Conservation (phyloP, 345 rosid species). For the Eucalyptus virginea region DNA sequence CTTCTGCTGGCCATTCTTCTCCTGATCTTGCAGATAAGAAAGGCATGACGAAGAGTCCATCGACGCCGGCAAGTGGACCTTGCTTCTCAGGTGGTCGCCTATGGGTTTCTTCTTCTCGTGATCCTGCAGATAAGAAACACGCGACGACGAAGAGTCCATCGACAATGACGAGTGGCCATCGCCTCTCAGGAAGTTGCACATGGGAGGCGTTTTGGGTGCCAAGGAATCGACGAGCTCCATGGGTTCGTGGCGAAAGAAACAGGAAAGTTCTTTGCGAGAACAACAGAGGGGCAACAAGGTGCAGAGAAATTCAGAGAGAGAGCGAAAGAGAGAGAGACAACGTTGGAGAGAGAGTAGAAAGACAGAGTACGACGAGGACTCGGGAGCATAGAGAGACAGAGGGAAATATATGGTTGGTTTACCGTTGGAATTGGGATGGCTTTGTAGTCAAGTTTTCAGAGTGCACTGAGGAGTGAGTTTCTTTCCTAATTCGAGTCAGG, state of each 20-base stretch:
- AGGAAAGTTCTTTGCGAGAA: not conserved
- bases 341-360: not conserved
- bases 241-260: not conserved
- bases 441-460: not conserved
- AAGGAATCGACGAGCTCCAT: not conserved
- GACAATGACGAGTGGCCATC: not conserved
- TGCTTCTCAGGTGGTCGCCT: not conserved
- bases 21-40: too few species aligned
- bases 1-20: not conserved
- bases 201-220: fast-evolving
- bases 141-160: not conserved
- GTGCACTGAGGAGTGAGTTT: not conserved
- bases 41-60: not conserved
- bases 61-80: fast-evolving
- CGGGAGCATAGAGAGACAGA: too few species aligned
- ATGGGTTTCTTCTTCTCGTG: not conserved
- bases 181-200: not conserved
- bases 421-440: not conserved
- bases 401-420: not conserved
- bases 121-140: fast-evolving
- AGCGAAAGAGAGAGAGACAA: not conserved
- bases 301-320: not conserved
- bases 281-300: not conserved
- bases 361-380: not conserved
- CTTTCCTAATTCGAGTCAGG: not conserved